Evolutionary conservation across 2,329 filamentous ascomycete genomes (phyloP).

Genomic region (Neoarthrinium moseri): DNA sequence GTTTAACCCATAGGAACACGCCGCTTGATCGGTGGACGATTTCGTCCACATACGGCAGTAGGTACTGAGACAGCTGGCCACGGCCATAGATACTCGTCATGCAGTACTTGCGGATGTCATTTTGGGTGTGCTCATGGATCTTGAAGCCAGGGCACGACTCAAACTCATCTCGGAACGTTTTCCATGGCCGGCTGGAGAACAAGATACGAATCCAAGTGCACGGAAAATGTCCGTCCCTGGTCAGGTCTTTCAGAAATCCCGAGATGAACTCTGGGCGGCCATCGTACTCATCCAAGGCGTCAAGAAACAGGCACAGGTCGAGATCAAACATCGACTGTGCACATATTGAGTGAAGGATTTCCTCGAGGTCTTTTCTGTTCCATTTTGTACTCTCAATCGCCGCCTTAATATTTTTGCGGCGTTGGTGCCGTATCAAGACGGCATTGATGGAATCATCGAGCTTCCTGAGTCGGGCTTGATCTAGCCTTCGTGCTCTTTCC

Average conservation of each 20-base stretch:
- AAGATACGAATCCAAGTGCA: constrained; percentile 14
- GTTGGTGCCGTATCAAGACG: too few species aligned
- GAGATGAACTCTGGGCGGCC: constrained; percentile 12
- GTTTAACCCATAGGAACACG: constrained; percentile 17
- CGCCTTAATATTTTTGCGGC: too few species aligned
- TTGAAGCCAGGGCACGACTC: constrained; percentile 4
- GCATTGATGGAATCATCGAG: too few species aligned
- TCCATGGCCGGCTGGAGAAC: constrained; percentile 15
- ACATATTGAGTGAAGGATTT: too few species aligned
- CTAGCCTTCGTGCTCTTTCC: too few species aligned
- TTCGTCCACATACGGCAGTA: neutral
- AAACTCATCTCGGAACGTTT: constrained; percentile 9
- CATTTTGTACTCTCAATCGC: too few species aligned
- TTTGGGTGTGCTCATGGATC: constrained; percentile 15
- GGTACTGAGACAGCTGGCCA: too few species aligned
- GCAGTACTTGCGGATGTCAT: constrained; percentile 17
- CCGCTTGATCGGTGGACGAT: constrained; percentile 13
- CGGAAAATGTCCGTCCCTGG: constrained; percentile 1
- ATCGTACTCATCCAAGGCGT: constrained; percentile 17
- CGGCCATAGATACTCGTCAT: neutral
- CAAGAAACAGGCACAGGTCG: constrained; percentile 14
- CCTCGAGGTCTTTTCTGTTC: too few species aligned
- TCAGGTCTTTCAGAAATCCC: constrained; percentile 8
- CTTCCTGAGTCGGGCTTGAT: too few species aligned
- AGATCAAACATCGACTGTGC: too few species aligned